These are phyloP conservation scores for Thymus quinquecostatus DNA, from an alignment of 257 asterid genomes.

Conservation along the genomic window DNA sequence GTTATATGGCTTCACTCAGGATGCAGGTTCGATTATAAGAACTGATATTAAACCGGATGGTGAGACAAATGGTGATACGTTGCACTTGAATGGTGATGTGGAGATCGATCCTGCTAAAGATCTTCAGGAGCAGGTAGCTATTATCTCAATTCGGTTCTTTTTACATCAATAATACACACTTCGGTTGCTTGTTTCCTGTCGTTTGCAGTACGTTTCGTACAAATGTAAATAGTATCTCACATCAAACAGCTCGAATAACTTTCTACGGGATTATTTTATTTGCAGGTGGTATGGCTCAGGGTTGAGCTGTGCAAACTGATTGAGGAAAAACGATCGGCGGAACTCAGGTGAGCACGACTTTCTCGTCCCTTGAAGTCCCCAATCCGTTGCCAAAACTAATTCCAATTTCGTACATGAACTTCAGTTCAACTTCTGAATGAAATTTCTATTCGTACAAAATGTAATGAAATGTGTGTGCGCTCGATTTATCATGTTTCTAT, in stretches of 20 bases:
- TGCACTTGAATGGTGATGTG: slow-evolving; percentile 37
- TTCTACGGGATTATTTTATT: slow-evolving; percentile 26
- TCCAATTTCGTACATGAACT: neutral
- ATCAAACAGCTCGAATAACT: neutral
- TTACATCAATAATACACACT: too few species aligned
- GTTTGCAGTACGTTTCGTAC: too few species aligned
- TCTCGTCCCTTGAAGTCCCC: slow-evolving; percentile 1
- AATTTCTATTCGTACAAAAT: too few species aligned
- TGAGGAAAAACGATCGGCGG: slow-evolving; percentile 89
- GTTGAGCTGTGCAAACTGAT: slow-evolving; percentile 87
- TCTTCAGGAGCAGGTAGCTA: slow-evolving; percentile 88
- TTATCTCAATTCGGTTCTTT: too few species aligned
- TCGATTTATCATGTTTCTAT: slow-evolving; percentile 1
- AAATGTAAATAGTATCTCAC: neutral
- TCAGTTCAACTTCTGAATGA: neutral
- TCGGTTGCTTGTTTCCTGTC: too few species aligned
- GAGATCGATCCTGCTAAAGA: slow-evolving; percentile 73
- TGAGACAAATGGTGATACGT: slow-evolving; percentile 42
- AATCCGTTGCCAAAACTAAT: slow-evolving; percentile 9
- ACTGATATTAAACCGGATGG: slow-evolving; percentile 43
- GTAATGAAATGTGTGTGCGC: neutral
- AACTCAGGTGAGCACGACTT: slow-evolving; percentile 66
- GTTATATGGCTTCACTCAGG: slow-evolving; percentile 69
- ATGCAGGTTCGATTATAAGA: slow-evolving; percentile 50
- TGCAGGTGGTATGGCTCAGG: slow-evolving; percentile 87